Conservation (phyloP, 441 rosid species). For the Dalechampia spathulata region DNA sequence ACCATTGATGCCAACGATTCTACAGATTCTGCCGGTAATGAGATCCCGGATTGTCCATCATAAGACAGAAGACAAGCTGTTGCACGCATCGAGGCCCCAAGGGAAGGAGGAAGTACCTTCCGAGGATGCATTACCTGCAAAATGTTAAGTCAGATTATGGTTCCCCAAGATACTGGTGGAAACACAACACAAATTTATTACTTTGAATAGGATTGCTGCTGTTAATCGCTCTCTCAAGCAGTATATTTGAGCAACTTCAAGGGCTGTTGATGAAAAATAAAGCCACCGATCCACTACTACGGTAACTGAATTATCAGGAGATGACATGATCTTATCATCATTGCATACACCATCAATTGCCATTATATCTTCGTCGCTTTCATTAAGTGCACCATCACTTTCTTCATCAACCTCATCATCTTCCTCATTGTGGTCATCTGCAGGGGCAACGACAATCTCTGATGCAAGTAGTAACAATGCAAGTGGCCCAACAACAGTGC, state of each 20-base stretch:
- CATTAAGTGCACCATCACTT: conserved; percentile 35
- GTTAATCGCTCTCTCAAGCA: conserved; percentile 76
- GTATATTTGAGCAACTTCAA: conserved; percentile 87
- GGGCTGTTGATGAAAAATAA: conserved; percentile 56
- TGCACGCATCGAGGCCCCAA: conserved; percentile 56
- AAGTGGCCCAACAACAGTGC: conserved; percentile 61
- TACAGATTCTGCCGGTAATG: conserved; percentile 30
- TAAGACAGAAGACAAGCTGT: conserved; percentile 51
- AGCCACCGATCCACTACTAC: conserved; percentile 88
- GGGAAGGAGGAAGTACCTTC: conserved; percentile 53
- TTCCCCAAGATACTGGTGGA: neutral
- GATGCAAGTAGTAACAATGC: conserved; percentile 62
- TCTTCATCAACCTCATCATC: conserved; percentile 29
- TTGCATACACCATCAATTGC: conserved; percentile 23
- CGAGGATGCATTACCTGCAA: conserved; percentile 63
- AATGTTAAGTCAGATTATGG: conserved; percentile 8
- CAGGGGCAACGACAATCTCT: conserved; percentile 82
- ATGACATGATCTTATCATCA: conserved; percentile 53
- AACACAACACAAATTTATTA: conserved; percentile 18
- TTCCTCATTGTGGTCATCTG: conserved; percentile 17
- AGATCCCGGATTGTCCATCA: conserved; percentile 51
- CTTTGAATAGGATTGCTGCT: conserved; percentile 77
- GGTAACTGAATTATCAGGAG: conserved; percentile 62
- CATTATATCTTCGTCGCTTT: conserved; percentile 43
- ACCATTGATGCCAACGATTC: conserved; percentile 42